A percentile compares a stretch with the other conserved stretches of the same genome.
Evolutionary conservation across 1,139 yeast genomes (phyloP).

Genomic region (Yamadazyma songkhlaensis): DNA sequence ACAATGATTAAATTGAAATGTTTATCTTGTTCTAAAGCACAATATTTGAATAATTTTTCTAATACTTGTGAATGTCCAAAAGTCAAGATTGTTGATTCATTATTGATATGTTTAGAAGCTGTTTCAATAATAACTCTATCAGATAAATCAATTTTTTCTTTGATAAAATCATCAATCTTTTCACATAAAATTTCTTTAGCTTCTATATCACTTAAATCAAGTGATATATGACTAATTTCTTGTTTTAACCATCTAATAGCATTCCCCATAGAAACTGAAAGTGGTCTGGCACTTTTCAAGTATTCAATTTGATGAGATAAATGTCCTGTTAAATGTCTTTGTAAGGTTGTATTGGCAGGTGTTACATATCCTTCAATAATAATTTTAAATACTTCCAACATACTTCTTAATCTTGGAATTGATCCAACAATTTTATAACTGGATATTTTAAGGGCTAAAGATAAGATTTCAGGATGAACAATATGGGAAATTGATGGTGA

Average conservation of each 20-base stretch:
- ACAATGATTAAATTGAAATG: constrained; percentile 80
- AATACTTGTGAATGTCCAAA: constrained; percentile 89
- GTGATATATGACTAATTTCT: constrained; percentile 75
- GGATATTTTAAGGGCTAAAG: constrained; percentile 77
- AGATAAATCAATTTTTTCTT: constrained; percentile 82
- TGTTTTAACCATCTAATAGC: constrained; percentile 97
- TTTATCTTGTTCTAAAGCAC: constrained; percentile 59
- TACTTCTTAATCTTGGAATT: constrained; percentile 75
- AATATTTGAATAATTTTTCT: constrained; percentile 68
- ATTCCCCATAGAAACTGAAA: constrained; percentile 94
- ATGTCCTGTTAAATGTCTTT: constrained; percentile 85
- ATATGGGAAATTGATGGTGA: constrained; percentile 61
- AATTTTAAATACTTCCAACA: constrained; percentile 80
- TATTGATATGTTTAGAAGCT: constrained; percentile 73
- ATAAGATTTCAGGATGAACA: constrained; percentile 83
- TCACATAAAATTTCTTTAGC: constrained; percentile 69
- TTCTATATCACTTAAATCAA: constrained; percentile 66
- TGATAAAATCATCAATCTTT: constrained; percentile 75
- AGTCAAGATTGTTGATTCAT: constrained; percentile 79
- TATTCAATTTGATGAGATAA: constrained; percentile 94
- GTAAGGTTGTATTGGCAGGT: constrained; percentile 80
- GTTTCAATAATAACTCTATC: constrained; percentile 79
- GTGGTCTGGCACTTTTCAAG: constrained; percentile 85
- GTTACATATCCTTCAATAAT: constrained; percentile 81
- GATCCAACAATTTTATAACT: constrained; percentile 89